phyloP scores from a whole-genome alignment of 2,329 filamentous ascomycete genomes.

The Helicocarpus griseus region DNA sequence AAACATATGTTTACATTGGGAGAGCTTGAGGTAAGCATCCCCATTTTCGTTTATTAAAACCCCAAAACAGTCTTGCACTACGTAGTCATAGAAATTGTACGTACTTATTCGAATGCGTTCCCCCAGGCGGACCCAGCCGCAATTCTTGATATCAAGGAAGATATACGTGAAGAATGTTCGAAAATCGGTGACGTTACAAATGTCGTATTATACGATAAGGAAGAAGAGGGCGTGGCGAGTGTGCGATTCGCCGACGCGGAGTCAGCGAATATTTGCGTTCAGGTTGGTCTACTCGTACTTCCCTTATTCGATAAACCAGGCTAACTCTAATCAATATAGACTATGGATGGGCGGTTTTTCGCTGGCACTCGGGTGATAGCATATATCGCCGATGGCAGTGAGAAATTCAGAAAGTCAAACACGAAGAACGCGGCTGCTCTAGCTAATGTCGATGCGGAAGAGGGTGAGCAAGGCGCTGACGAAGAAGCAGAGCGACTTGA shows the following conservation, averaged over 20 bases:
- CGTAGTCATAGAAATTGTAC: not conserved
- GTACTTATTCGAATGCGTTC: not conserved
- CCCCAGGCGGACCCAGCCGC: slow-evolving; percentile 63
- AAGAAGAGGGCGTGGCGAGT: slow-evolving; percentile 72
- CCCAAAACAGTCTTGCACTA: too few species aligned
- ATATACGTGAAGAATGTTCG: slow-evolving; percentile 80
- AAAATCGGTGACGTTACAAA: slow-evolving; percentile 85
- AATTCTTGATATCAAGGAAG: slow-evolving; percentile 85
- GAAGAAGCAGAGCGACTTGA: slow-evolving; percentile 37
- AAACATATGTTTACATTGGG: slow-evolving; percentile 86
- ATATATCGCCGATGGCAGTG: slow-evolving; percentile 58
- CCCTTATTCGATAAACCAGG: not conserved
- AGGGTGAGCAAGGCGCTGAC: slow-evolving; percentile 31
- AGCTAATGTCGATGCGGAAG: slow-evolving; percentile 42
- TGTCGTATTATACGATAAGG: slow-evolving; percentile 80
- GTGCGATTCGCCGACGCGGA: slow-evolving; percentile 68
- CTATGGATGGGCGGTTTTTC: slow-evolving; percentile 75
- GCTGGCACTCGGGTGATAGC: slow-evolving; percentile 63
- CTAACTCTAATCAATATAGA: slow-evolving; percentile 19
- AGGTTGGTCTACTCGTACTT: slow-evolving; percentile 23
- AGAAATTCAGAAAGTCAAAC: slow-evolving; percentile 62
- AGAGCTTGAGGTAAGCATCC: slow-evolving; percentile 54
- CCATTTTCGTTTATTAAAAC: not conserved
- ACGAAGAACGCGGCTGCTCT: slow-evolving; percentile 30
- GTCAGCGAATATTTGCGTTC: slow-evolving; percentile 62